phyloP scores from a whole-genome alignment of 768 basidiomycete genomes.

The Zangia roseola region DNA sequence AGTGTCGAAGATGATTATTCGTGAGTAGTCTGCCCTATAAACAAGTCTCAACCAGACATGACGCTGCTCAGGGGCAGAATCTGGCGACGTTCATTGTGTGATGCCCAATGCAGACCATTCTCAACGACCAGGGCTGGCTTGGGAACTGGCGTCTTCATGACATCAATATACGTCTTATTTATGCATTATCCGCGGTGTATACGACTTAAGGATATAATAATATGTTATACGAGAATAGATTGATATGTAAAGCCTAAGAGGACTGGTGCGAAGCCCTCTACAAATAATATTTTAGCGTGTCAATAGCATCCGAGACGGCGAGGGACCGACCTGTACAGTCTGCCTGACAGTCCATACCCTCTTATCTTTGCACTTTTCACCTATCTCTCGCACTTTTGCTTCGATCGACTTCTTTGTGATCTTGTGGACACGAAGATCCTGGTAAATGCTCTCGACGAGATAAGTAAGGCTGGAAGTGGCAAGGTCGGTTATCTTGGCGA shows the following conservation, averaged over 20 bases:
- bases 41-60: background rate
- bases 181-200: conserved; percentile 3
- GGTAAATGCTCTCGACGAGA: conserved; percentile 71
- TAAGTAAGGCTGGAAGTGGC: conserved; percentile 61
- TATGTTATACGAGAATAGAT: conserved; percentile 1
- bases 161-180: background rate
- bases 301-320: background rate
- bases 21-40: conserved; percentile 41
- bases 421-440: conserved; percentile 64
- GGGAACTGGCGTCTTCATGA: conserved; percentile 38
- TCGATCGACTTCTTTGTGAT: conserved; percentile 85
- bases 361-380: conserved; percentile 70
- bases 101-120: conserved; percentile 27
- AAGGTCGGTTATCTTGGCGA: conserved; percentile 61
- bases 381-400: conserved; percentile 73
- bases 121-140: conserved; percentile 32
- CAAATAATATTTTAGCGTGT: background rate
- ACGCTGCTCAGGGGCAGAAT: conserved; percentile 41
- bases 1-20: conserved; percentile 61
- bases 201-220: conserved; percentile 7
- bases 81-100: conserved; percentile 40
- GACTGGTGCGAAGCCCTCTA: conserved; percentile 8
- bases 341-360: conserved; percentile 72
- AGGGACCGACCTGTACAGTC: conserved; percentile 7
- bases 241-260: conserved; percentile 3